Evolutionary conservation across 1,284 basidiomycete species (phyloP).

Genomic region (Anthracocystis panici-leucophaei): DNA sequence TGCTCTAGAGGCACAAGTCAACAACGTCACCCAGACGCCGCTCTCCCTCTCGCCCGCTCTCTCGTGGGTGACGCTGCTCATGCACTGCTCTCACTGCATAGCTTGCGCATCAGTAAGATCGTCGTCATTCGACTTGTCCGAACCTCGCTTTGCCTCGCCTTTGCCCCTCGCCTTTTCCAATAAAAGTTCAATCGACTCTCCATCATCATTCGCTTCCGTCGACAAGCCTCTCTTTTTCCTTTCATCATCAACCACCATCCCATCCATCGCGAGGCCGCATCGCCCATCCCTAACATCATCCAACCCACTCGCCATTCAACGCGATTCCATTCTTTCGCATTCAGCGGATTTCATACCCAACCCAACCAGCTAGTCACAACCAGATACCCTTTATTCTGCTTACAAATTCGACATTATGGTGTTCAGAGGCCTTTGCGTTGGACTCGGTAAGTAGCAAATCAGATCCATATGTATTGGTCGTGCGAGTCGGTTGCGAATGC

Average conservation of each 20-base stretch:
- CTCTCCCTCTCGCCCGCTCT: conserved; percentile 3
- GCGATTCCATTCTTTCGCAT: neutral
- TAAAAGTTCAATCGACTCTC: conserved; percentile 16
- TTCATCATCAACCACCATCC: conserved; percentile 9
- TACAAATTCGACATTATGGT: conserved; percentile 35
- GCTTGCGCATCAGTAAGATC: conserved; percentile 11
- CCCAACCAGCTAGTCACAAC: neutral
- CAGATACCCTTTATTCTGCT: conserved; percentile 1
- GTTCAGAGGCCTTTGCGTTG: conserved; percentile 53
- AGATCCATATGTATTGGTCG: neutral
- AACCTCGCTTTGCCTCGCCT: neutral
- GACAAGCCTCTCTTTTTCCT: neutral
- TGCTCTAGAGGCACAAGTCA: too few relatives aligned
- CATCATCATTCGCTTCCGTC: neutral
- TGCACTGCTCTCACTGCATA: neutral
- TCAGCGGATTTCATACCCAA: conserved; percentile 11
- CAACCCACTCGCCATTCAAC: neutral
- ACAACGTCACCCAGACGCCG: conserved; percentile 7
- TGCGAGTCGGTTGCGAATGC: neutral
- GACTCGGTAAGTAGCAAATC: conserved; percentile 49
- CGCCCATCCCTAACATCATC: neutral
- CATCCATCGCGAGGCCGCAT: neutral
- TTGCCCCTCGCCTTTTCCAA: conserved; percentile 3
- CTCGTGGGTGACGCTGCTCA: neutral
- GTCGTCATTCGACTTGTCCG: conserved; percentile 5